phyloP scores from a whole-genome alignment of 2,329 filamentous ascomycete genomes.

The Colletotrichum horii region DNA sequence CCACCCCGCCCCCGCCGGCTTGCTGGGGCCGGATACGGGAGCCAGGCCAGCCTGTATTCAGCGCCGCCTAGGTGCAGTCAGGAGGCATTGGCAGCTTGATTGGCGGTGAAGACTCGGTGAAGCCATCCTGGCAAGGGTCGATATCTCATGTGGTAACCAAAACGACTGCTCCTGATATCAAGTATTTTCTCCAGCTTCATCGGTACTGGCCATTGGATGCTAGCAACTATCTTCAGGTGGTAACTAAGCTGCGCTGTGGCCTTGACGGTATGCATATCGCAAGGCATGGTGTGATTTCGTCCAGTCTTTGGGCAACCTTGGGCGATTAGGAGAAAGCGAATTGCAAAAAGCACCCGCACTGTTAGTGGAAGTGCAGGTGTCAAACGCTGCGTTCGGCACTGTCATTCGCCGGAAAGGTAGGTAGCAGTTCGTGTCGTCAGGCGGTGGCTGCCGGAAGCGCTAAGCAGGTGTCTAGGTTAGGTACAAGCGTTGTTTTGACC shows the following conservation, averaged over 20 bases:
- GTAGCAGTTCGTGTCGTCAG: neutral
- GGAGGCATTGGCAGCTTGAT: neutral
- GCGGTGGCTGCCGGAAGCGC: neutral
- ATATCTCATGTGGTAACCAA: conserved; percentile 21
- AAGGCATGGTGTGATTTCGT: neutral
- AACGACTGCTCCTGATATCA: conserved; percentile 8
- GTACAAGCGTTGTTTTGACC: neutral
- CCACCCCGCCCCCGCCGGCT: neutral
- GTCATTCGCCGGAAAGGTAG: conserved; percentile 1
- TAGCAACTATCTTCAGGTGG: neutral
- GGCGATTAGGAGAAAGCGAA: neutral
- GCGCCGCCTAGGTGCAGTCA: neutral
- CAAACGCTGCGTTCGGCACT: neutral
- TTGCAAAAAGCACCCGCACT: neutral
- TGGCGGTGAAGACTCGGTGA: neutral
- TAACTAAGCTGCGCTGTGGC: neutral
- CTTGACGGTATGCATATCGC: neutral
- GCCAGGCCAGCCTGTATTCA: neutral
- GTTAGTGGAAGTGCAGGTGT: neutral
- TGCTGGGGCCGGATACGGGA: neutral
- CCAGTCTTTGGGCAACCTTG: neutral
- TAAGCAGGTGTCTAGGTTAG: neutral
- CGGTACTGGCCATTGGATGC: neutral
- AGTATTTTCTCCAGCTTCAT: neutral
- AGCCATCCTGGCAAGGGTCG: neutral